Evolutionary conservation across 345 rosid species (phyloP).

Genomic region (Durio zibethinus): DNA sequence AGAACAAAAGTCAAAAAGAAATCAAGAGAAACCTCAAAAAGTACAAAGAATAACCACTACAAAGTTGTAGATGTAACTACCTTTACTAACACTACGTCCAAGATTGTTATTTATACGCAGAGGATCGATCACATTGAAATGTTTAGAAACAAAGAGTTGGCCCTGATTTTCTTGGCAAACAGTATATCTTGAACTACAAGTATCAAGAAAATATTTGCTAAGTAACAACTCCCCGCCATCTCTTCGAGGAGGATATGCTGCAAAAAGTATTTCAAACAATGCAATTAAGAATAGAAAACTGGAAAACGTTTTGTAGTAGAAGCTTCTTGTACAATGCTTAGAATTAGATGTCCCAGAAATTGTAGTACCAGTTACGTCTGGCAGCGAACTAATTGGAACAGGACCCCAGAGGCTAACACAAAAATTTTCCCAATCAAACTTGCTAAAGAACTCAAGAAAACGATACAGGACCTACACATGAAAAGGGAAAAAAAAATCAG

Average conservation of each 20-base stretch:
- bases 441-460: slow-evolving; percentile 98
- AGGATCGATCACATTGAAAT: slow-evolving; percentile 98
- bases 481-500: slow-evolving; percentile 23
- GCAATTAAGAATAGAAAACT: slow-evolving; percentile 12
- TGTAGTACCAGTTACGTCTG: slow-evolving; percentile 69
- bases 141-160: slow-evolving; percentile 74
- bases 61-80: slow-evolving; percentile 33
- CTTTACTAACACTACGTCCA: slow-evolving; percentile 99
- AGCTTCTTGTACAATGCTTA: slow-evolving; percentile 4
- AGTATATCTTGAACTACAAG: slow-evolving; percentile 69
- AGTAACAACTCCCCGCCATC: slow-evolving; percentile 68
- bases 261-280: slow-evolving; percentile 21
- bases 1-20: background rate
- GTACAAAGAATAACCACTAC: background rate
- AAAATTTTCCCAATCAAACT: slow-evolving; percentile 98
- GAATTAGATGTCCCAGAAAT: slow-evolving; percentile 13
- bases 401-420: slow-evolving; percentile 99
- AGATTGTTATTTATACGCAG: slow-evolving; percentile 96
- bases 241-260: slow-evolving; percentile 85
- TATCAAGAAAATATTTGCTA: slow-evolving; percentile 67
- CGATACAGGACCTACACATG: slow-evolving; percentile 78
- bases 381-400: slow-evolving; percentile 78
- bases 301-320: slow-evolving; percentile 3
- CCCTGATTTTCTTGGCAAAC: slow-evolving; percentile 80
- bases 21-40: background rate